These are phyloP conservation scores for Piper longum DNA, from an alignment of 164 flowering plant genomes.

Conservation along the genomic window DNA sequence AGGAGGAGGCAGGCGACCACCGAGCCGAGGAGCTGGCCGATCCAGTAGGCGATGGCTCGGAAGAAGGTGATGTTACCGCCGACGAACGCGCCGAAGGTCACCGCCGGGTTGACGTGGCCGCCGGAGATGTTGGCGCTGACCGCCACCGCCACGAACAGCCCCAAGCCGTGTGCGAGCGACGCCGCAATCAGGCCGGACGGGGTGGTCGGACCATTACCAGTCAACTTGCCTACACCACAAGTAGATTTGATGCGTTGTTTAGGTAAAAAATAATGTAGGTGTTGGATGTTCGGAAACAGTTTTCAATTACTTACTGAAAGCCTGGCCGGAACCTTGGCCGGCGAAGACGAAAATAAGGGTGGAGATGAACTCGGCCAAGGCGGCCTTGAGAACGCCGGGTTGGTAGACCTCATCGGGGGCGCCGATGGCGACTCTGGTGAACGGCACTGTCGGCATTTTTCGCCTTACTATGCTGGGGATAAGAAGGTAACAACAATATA, in stretches of 20 bases:
- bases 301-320: conserved; percentile 16
- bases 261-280: background rate
- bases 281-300: background rate
- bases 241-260: background rate
- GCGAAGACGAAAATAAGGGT: conserved; percentile 43
- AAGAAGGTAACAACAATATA: too few relatives aligned
- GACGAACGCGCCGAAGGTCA: conserved; percentile 41
- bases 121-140: conserved; percentile 35
- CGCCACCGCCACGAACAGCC: conserved; percentile 33
- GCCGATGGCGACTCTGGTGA: conserved; percentile 23
- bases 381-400: conserved; percentile 26
- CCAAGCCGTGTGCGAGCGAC: conserved; percentile 28
- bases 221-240: conserved; percentile 24
- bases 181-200: conserved; percentile 33
- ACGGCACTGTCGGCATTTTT: conserved; percentile 12
- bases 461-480: too few relatives aligned
- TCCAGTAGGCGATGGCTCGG: conserved; percentile 30
- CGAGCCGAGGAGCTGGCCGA: conserved; percentile 32
- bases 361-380: conserved; percentile 33
- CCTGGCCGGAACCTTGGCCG: conserved; percentile 42
- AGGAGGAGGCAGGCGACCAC: conserved; percentile 31
- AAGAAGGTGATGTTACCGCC: conserved; percentile 33
- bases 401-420: conserved; percentile 18
- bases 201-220: conserved; percentile 19
- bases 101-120: conserved; percentile 42